These are phyloP conservation scores for Colletotrichum limetticola DNA, from an alignment of 2,329 filamentous ascomycete species.

Conservation along the genomic window DNA sequence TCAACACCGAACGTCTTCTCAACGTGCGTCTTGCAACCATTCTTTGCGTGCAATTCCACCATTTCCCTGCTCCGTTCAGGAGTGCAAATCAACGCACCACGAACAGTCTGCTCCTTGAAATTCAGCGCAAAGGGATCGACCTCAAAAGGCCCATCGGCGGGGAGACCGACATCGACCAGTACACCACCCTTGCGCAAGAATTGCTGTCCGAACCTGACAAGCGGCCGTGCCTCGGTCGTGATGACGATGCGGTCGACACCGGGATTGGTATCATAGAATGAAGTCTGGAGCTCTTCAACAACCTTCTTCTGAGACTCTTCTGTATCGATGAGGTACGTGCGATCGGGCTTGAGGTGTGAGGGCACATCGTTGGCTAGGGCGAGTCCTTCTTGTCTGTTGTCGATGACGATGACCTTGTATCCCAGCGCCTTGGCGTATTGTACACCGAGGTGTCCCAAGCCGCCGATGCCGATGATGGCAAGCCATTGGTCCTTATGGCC, in stretches of 20 bases:
- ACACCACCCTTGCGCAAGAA: constrained; percentile 36
- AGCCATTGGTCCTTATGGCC: constrained; percentile 38
- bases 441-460: constrained; percentile 40
- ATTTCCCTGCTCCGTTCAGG: constrained; percentile 36
- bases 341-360: constrained; percentile 31
- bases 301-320: constrained; percentile 29
- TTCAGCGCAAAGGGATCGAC: constrained; percentile 36
- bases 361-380: constrained; percentile 33
- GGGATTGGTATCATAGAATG: constrained; percentile 32
- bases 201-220: constrained; percentile 34
- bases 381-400: constrained; percentile 36
- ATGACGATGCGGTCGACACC: constrained; percentile 39
- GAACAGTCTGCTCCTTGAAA: constrained; percentile 38
- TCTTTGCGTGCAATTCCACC: constrained; percentile 34
- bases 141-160: constrained; percentile 34
- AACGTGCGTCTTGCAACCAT: constrained; percentile 32
- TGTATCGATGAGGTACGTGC: constrained; percentile 23
- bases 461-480: constrained; percentile 41
- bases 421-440: constrained; percentile 41
- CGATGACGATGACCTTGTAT: constrained; percentile 39
- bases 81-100: constrained; percentile 35
- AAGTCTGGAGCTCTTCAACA: constrained; percentile 25
- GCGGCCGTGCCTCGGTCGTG: constrained; percentile 24
- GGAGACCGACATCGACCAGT: constrained; percentile 33
- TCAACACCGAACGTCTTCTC: constrained; percentile 36